Evolutionary conservation across 2,329 filamentous ascomycete species (phyloP).

Genomic region (Fusarium chlamydosporum): DNA sequence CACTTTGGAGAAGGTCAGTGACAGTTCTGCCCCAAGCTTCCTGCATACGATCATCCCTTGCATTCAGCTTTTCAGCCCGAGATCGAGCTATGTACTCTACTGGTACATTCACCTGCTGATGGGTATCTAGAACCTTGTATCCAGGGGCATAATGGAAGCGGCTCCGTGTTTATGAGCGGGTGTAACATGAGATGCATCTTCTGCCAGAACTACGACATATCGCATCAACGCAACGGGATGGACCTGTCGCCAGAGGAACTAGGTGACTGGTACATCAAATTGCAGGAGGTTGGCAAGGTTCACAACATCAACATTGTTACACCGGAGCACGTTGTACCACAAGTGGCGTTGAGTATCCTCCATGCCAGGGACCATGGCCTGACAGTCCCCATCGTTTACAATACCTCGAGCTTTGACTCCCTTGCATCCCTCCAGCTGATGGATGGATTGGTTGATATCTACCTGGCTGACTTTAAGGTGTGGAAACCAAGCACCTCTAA

Average conservation of each 20-base stretch:
- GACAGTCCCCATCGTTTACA: constrained; percentile 83
- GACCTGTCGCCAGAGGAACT: constrained; percentile 84
- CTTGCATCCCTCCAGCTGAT: constrained; percentile 78
- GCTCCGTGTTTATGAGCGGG: constrained; percentile 85
- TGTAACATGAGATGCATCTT: constrained; percentile 81
- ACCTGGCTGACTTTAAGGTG: constrained; percentile 90
- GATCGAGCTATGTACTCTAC: background rate
- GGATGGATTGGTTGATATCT: constrained; percentile 86
- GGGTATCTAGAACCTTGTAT: constrained; percentile 77
- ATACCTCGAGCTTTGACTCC: constrained; percentile 86
- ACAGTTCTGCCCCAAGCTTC: constrained; percentile 10
- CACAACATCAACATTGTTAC: constrained; percentile 93
- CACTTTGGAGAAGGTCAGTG: constrained; percentile 81
- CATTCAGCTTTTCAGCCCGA: constrained; percentile 13
- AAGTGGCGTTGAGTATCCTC: constrained; percentile 82
- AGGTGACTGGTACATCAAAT: constrained; percentile 85
- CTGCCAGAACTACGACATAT: constrained; percentile 87
- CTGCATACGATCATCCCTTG: constrained; percentile 28
- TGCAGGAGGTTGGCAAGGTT: constrained; percentile 83
- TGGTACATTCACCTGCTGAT: constrained; percentile 14
- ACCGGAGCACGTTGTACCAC: constrained; percentile 88
- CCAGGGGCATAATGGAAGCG: constrained; percentile 84
- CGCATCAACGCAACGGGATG: constrained; percentile 84
- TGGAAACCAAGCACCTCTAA: constrained; percentile 77
- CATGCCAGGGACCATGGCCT: constrained; percentile 79